Evolutionary conservation across 2,329 filamentous ascomycete genomes (phyloP).

Genomic region (Boeremia exigua): DNA sequence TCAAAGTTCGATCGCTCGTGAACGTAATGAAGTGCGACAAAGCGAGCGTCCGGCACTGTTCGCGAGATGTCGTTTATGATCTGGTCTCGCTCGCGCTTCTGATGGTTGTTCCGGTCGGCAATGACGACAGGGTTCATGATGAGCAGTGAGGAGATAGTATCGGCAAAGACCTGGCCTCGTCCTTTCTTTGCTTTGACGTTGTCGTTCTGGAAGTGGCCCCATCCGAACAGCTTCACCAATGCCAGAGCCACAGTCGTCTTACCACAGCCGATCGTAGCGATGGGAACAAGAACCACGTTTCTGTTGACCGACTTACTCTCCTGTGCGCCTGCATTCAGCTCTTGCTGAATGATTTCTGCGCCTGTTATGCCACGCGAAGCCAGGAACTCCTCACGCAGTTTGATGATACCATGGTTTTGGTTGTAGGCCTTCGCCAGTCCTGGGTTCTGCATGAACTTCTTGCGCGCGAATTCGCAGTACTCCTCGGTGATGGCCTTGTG

Average conservation of each 20-base stretch:
- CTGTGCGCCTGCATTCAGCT: conserved; percentile 63
- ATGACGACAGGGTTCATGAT: conserved; percentile 74
- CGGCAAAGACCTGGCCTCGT: conserved; percentile 79
- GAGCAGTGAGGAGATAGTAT: conserved; percentile 70
- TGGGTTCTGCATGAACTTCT: conserved; percentile 72
- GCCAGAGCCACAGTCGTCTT: conserved; percentile 93
- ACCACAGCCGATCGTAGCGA: conserved; percentile 93
- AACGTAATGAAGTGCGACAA: conserved; percentile 88
- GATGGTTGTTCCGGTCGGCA: conserved; percentile 93
- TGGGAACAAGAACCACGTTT: conserved; percentile 83
- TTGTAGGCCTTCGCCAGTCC: conserved; percentile 74
- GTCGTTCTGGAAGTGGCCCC: conserved; percentile 96
- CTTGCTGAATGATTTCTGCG: conserved; percentile 82
- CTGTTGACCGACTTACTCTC: conserved; percentile 62
- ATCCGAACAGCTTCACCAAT: conserved; percentile 80
- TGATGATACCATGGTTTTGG: conserved; percentile 93
- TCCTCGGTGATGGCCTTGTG: conserved; percentile 89
- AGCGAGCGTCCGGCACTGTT: conserved; percentile 66
- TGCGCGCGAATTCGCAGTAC: conserved; percentile 82
- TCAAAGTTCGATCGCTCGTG: conserved; percentile 74
- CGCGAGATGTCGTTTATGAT: conserved; percentile 78
- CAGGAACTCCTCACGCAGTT: conserved; percentile 86
- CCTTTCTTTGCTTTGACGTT: conserved; percentile 81
- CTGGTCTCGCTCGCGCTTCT: conserved; percentile 85
- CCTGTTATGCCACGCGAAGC: conserved; percentile 83